Base-by-base conservation (phyloP, 2,329 filamentous ascomycete species). In the Cladosporium sp. region DNA sequence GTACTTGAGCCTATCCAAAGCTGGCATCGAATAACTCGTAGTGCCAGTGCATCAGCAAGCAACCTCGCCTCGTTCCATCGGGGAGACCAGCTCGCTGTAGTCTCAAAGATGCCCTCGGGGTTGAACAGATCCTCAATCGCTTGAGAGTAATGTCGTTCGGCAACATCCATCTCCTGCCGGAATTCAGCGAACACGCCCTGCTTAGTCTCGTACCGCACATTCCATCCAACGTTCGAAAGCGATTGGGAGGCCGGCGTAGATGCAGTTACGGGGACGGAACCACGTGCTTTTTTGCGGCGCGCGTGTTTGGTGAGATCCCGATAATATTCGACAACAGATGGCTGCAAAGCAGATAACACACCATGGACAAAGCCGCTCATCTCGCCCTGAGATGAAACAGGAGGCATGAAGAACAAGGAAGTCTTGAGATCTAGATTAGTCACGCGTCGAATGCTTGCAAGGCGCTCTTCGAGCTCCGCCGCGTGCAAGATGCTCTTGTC, bases 121-220 rank as follows among this genome's bases (percentile, higher is more conserved):
- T 86, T 85, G 55, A 97, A 80, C 9, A 98, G 70, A 18, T 81
- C 82, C 46, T 95, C 89, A 58, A 97, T 91, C 3, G 90, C 89
- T 65, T 85, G 84, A 62, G 93, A 88, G 59, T 91, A 96, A 47
- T 88, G 90, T 38, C 90, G 82, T 61, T 88, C 77, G 0, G 93
- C 90, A 18, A 82, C 83, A 63, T 96, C 92, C 78, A 92, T 88
- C 66, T 97, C 93, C 63, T 94, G 88, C 7, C 93, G 82, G 58
- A 95, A 96, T 63, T 97, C 92, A 22, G 91, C 88, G 63, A 97
- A 88, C 0, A 95, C 76, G 6, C 85, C 92, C 15, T 91, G 78
- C 66, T 98, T 98, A 72, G 95, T 90, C 62, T 98, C 92, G 68
- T 96, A 96, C 13, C 92, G 84, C 47, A 94, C 85, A 62, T 89